Evolutionary conservation across 1,139 yeast species (phyloP).

Genomic region (Komagataea norvegica): DNA sequence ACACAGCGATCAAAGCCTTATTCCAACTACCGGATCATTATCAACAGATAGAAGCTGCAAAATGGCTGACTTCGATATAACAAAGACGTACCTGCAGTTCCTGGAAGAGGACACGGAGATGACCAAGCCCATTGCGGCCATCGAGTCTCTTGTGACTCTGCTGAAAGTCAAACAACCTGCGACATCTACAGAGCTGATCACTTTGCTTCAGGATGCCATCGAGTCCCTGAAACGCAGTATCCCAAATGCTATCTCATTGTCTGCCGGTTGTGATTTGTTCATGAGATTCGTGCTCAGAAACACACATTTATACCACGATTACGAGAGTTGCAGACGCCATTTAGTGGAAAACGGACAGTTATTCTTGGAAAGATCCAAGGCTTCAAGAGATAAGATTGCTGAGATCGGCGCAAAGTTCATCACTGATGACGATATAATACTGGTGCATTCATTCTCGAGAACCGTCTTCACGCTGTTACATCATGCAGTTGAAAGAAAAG

Average conservation of each 20-base stretch:
- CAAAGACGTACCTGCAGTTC: slow-evolving; percentile 70
- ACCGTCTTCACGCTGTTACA: slow-evolving; percentile 76
- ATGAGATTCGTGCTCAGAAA: slow-evolving; percentile 89
- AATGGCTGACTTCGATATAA: slow-evolving; percentile 63
- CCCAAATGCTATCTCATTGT: slow-evolving; percentile 83
- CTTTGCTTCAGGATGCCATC: slow-evolving; percentile 71
- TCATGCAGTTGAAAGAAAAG: slow-evolving; percentile 67
- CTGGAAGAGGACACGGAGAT: slow-evolving; percentile 85
- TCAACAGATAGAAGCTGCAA: not conserved
- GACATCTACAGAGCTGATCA: slow-evolving; percentile 90
- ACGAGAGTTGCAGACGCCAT: slow-evolving; percentile 91
- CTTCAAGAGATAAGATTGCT: slow-evolving; percentile 83
- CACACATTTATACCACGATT: slow-evolving; percentile 83
- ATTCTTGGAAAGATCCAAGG: slow-evolving; percentile 89
- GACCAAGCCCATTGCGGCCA: slow-evolving; percentile 99
- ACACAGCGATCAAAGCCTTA: no score
- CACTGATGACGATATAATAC: slow-evolving; percentile 84
- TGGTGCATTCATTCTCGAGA: slow-evolving; percentile 90
- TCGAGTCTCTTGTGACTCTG: slow-evolving; percentile 85
- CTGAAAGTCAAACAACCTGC: slow-evolving; percentile 78
- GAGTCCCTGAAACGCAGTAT: slow-evolving; percentile 70
- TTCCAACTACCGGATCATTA: not conserved
- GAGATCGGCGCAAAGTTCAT: slow-evolving; percentile 84
- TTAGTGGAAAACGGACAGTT: slow-evolving; percentile 90
- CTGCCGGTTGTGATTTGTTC: slow-evolving; percentile 97